Conservation (phyloP, 2,329 filamentous ascomycete species). For the Teratosphaeria gauchensis region DNA sequence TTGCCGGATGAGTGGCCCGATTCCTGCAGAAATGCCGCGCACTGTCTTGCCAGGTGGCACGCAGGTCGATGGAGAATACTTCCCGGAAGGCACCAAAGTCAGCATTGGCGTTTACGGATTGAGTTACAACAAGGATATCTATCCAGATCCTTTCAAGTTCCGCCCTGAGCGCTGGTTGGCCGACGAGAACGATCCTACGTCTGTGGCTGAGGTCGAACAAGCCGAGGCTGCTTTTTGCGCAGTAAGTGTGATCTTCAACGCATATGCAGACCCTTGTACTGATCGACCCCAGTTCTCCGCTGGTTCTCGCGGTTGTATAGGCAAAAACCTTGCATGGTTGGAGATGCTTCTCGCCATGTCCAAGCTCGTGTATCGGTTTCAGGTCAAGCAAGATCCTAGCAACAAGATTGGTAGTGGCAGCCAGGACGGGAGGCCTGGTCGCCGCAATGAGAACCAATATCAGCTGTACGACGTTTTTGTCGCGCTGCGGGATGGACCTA, state of each 20-base stretch:
- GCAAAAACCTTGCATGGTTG: constrained; percentile 37
- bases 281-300: constrained; percentile 46
- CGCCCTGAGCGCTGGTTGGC: constrained; percentile 20
- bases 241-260: background rate
- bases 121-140: constrained; percentile 26
- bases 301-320: constrained; percentile 61
- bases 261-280: background rate
- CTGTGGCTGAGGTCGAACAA: constrained; percentile 32
- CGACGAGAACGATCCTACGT: constrained; percentile 6
- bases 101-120: constrained; percentile 27
- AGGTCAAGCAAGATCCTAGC: background rate
- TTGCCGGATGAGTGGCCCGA: constrained; percentile 37
- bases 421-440: background rate
- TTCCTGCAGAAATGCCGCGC: constrained; percentile 26
- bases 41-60: constrained; percentile 24
- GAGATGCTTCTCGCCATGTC: constrained; percentile 8
- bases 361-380: constrained; percentile 2
- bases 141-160: constrained; percentile 18
- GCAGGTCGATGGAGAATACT: constrained; percentile 23
- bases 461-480: constrained; percentile 1
- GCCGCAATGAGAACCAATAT: background rate
- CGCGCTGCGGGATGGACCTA: background rate
- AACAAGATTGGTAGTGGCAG: background rate
- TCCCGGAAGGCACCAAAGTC: constrained; percentile 28
- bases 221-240: constrained; percentile 58